Evolutionary conservation across 2,329 filamentous ascomycete genomes (phyloP), one percentile per base, ranked within the genome.

Genomic region (Aspergillus arachidicola): DNA sequence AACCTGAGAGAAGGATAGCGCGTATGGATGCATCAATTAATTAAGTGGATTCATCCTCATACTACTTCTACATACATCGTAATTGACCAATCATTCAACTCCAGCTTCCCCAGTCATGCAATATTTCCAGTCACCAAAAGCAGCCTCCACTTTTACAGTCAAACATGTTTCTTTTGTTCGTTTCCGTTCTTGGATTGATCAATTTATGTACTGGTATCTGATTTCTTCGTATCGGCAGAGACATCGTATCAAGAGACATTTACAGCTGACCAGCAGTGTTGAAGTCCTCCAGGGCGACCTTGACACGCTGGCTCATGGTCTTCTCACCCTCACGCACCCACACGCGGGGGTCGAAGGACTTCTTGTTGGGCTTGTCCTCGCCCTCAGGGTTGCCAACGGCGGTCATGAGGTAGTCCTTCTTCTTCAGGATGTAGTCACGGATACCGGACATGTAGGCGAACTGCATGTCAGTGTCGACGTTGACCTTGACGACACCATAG

Each of bases 321-420:
- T 97, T 96, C 89, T 99, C 95, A 76, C 94, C 95, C 85, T 82
- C 80, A 64, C 94, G 91, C 67, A 97, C 92, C 94, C 94, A 97
- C 78, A 97, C 93, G 82, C 93, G 90, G 73, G 93, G 93, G 83
- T 91, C 89, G 74, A 91, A 93, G 84, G 85, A 90, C 85, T 97
- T 98, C 92, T 99, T 99, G 89, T 99, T 99, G 77, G 95, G 94
- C 91, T 98, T 98, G 84, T 97, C 92, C 23, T 88, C 89, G 65
- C 94, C 94, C 57, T 98, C 94, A 70, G 94, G 94, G 87, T 98
- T 99, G 75, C 95, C 95, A 72, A 99, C 91, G 76, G 92, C 87
- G 65, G 86, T 88, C 83, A 87, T 83, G 72, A 99, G 83, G 86
- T 98, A 99, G 74, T 97, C 94, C 84, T 96, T 94, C 88, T 97